These are phyloP conservation scores for Capsella bursapastoris DNA, from an alignment of 345 rosid species.

Conservation along the genomic window DNA sequence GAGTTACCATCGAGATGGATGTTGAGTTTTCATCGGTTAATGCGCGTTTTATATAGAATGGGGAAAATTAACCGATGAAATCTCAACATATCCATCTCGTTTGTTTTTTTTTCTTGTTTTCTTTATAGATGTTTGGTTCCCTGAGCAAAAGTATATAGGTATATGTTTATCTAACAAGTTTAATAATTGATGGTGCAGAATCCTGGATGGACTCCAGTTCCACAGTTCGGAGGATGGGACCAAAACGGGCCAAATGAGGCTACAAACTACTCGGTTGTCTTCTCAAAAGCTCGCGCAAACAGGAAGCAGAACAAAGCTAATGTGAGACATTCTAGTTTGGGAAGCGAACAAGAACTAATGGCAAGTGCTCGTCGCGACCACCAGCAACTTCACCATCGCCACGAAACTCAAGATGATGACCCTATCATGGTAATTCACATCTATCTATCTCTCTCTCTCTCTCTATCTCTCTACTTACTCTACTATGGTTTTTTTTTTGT, in stretches of 20 bases:
- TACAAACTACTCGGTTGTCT: conserved; percentile 68
- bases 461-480: background rate
- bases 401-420: conserved; percentile 47
- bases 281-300: conserved; percentile 67
- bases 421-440: conserved; percentile 54
- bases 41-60: conserved; percentile 32
- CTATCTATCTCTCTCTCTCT: background rate
- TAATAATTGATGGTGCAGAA: conserved; percentile 42
- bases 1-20: conserved; percentile 13
- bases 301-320: conserved; percentile 66
- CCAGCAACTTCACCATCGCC: conserved; percentile 38
- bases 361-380: conserved; percentile 42
- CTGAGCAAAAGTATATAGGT: background rate
- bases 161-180: conserved; percentile 19
- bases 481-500: background rate
- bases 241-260: conserved; percentile 48
- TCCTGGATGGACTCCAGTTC: conserved; percentile 57
- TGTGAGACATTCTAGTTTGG: conserved; percentile 53
- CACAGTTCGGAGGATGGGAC: conserved; percentile 89
- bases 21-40: conserved; percentile 42
- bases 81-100: background rate
- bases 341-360: conserved; percentile 56
- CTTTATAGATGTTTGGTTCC: background rate
- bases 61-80: conserved; percentile 44
- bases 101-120: background rate